These are phyloP conservation scores for Castanea crenata DNA, from an alignment of 306 rosid species.

Conservation along the genomic window DNA sequence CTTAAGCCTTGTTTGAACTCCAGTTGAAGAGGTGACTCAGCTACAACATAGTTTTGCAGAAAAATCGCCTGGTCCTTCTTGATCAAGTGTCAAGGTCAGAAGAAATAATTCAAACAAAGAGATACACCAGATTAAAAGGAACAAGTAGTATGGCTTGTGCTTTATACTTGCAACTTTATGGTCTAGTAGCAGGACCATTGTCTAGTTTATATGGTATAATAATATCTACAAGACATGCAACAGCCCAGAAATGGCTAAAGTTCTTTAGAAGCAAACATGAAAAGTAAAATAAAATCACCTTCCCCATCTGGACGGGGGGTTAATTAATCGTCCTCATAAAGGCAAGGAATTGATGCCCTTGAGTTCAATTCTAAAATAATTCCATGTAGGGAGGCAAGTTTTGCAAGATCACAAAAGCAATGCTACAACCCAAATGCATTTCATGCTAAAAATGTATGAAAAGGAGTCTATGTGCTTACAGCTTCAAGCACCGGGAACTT, in stretches of 20 bases:
- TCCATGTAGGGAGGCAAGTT: not conserved
- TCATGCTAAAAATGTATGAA: conserved; percentile 1
- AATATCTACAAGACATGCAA: not conserved
- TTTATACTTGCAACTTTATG: no score
- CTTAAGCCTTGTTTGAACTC: no score
- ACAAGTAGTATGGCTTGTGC: no score
- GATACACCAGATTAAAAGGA: no score
- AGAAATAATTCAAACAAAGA: no score
- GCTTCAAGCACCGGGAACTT: conserved; percentile 87
- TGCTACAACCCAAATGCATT: conserved; percentile 8
- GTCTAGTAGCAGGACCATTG: not conserved
- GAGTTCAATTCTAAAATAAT: not conserved
- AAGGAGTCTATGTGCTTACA: conserved; percentile 54
- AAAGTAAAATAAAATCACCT: not conserved
- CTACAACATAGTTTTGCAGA: no score
- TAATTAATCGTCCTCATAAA: not conserved
- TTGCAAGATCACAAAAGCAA: not conserved
- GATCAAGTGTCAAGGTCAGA: no score
- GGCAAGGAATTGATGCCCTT: not conserved
- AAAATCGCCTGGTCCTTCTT: no score
- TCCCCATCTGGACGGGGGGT: not conserved
- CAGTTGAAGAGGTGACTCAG: no score
- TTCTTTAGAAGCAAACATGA: not conserved
- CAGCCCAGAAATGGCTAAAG: not conserved
- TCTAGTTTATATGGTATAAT: not conserved